Evolutionary conservation across 106 monocot genomes (phyloP), one percentile per base, ranked within the genome.

Genomic region (Cymbidium sinense): DNA sequence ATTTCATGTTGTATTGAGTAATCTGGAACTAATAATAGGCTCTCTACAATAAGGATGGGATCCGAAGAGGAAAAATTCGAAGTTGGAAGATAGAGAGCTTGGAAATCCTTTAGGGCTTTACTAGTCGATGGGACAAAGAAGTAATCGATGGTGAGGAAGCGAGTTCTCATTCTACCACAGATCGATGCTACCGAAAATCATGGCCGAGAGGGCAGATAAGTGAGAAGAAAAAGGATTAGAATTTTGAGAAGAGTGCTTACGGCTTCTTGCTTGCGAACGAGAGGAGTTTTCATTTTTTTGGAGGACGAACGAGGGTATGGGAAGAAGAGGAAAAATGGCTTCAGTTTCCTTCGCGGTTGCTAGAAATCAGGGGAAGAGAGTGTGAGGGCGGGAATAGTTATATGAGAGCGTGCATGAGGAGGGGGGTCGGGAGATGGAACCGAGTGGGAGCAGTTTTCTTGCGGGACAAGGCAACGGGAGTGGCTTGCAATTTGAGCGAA

Each of bases 61-160:
- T 76, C 75, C 20, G 76, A 77, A 72, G 73, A 43, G 64, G 74
- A 55, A 34, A 80, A 64, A 44, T 50, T 54, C 5, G 84, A 86
- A 54, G 73, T 44, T 15, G 87, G 85, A 70, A 88, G 88, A 7
- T 81, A 75, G 31, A 88, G 75, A 30, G 82, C 50, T 19, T 50
- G 75, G 70, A 86, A 75, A 50, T 36, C 70, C 41, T 65, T 50
- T 55, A 81, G 77, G 74, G 80, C 73, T 82, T 80, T 78, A 67
- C 27, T 64, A 41, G 78, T 29, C 37, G 83, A 71, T 54, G 64
- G 70, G 35, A 75, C 47, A 64, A 75, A 80, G 83, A 89, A 91
- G 87, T 76, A 87, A 72, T 95, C 87, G 50, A 78, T 83, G 75
- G 73, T 76, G 23, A 91, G 87, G 79, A 86, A 95, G 58, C 94